Conservation (phyloP, 108 stramenopile species). For the Cylindrotheca closterium region DNA sequence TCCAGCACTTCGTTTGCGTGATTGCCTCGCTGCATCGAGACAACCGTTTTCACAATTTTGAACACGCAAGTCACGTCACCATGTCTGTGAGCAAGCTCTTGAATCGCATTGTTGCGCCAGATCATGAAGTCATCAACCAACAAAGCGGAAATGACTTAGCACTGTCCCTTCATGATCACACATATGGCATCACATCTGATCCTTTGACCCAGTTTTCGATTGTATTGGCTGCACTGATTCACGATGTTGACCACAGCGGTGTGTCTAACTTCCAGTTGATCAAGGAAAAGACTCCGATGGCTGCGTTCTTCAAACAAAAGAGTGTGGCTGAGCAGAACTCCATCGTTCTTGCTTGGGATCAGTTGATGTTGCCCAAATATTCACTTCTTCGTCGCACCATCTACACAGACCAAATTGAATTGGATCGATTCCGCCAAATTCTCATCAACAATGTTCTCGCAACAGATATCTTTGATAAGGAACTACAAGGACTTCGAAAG, state of each 20-base stretch:
- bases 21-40: conserved; percentile 45
- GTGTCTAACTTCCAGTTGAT: conserved; percentile 51
- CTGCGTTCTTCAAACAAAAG: conserved; percentile 24
- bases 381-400: conserved; percentile 31
- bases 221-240: conserved; percentile 56
- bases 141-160: not conserved
- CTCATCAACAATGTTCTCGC: conserved; percentile 49
- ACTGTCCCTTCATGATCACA: conserved; percentile 25
- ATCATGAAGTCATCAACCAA: conserved; percentile 20
- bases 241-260: conserved; percentile 65
- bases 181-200: conserved; percentile 53
- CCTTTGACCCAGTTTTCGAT: conserved; percentile 56
- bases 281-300: conserved; percentile 37
- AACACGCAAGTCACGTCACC: conserved; percentile 52
- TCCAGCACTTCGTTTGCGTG: conserved; percentile 26
- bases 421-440: conserved; percentile 52
- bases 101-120: conserved; percentile 35
- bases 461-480: conserved; percentile 55
- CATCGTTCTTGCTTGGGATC: conserved; percentile 42
- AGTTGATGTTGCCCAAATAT: conserved; percentile 47
- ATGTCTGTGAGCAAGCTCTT: conserved; percentile 46
- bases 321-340: conserved; percentile 54
- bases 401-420: conserved; percentile 28
- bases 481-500: conserved; percentile 33
- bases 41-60: conserved; percentile 52